Percentiles rank a stretch among this genome's conserved stretches.
phyloP scores from a whole-genome alignment of 805 yeast species.

The Scheffersomyces stipitis region DNA sequence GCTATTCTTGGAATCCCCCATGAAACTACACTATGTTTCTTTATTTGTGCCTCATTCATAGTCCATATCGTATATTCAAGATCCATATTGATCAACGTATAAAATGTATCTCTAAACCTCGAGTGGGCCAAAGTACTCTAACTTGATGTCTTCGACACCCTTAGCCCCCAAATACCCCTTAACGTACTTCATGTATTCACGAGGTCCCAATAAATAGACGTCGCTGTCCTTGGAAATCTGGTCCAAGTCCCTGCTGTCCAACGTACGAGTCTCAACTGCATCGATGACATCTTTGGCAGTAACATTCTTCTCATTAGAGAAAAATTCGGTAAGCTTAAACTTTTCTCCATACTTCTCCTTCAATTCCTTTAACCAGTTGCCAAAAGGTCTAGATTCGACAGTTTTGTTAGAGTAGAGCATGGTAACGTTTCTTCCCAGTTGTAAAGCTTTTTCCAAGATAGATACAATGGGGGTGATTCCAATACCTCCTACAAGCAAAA shows the following conservation, averaged over 20 bases:
- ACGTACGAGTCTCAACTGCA: constrained; percentile 9
- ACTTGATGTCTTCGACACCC: constrained; percentile 15
- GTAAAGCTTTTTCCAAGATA: constrained; percentile 42
- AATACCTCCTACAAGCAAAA: constrained; percentile 60
- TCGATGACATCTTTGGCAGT: constrained; percentile 6
- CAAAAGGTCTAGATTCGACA: constrained; percentile 22
- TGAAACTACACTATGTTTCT: no score
- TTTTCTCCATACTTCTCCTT: constrained; percentile 11
- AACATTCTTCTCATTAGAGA: constrained; percentile 11
- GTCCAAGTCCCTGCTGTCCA: constrained; percentile 20
- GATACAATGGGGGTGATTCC: constrained; percentile 68
- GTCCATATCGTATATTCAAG: no score
- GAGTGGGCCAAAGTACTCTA: constrained; percentile 36
- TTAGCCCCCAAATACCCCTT: constrained; percentile 16
- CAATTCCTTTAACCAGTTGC: constrained; percentile 15
- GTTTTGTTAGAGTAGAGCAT: constrained; percentile 34
- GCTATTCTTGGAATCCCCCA: no score
- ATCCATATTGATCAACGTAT: no score
- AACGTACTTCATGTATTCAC: constrained; percentile 28
- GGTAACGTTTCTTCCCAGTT: constrained; percentile 28
- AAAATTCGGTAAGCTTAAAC: constrained; percentile 21
- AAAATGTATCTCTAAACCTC: constrained; percentile 13
- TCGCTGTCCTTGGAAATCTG: constrained; percentile 17
- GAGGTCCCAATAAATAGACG: constrained; percentile 37
- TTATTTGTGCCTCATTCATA: no score